Base-by-base conservation (phyloP, 129 eudicot genomes). In the Silybum marianum region DNA sequence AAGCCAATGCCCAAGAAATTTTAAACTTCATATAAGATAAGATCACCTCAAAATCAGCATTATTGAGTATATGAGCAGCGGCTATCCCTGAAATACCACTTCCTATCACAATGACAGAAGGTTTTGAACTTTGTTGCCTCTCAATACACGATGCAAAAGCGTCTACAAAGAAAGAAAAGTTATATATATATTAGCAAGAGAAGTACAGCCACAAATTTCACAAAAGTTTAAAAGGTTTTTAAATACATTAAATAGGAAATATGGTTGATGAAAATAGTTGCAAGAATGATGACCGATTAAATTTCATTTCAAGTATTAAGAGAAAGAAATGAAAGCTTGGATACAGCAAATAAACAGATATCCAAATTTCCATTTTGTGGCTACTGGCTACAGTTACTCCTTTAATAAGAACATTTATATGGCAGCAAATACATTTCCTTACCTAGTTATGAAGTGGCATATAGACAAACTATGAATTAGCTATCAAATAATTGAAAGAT, bases 31-130 rank as follows among this genome's bases (percentile, higher is more conserved):
- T n/a, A 69, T 0, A 38, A 38, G 36, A 28, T 21, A 81, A 70
- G 3, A 25, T 40, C 14, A 95, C 93, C 97, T 96, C 93, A 81
- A 88, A 88, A 77, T 90, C 91, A 39, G 99, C 95, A 91, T 93
- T 91, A 13, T 74, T 88, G 26, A 96, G 95, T 40, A 78, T 80
- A 81, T 84, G 89, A 16, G 99, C 99, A 21, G 99, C 99, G 82
- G 98, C 90, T 81, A 96, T 84, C 80, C 99, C 99, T 2, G 99
- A 93, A 62, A 96, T 96, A 70, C 99, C 99, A 75, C 92, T 93
- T 74, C 99, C 99, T 75, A 96, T 87, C 74, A 96, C 99, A 51
- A 96, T 87, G 36, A 96, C 98, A 11, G 92, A 82, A 71, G 98
- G 95, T 63, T 71, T 78, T 67, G 91, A 63, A 86, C 78, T 80